A percentile compares a stretch with the other conserved stretches of the same genome.
These are phyloP conservation scores for Phytophthora idaei DNA, from an alignment of 352 stramenopile genomes.

Conservation along the genomic window DNA sequence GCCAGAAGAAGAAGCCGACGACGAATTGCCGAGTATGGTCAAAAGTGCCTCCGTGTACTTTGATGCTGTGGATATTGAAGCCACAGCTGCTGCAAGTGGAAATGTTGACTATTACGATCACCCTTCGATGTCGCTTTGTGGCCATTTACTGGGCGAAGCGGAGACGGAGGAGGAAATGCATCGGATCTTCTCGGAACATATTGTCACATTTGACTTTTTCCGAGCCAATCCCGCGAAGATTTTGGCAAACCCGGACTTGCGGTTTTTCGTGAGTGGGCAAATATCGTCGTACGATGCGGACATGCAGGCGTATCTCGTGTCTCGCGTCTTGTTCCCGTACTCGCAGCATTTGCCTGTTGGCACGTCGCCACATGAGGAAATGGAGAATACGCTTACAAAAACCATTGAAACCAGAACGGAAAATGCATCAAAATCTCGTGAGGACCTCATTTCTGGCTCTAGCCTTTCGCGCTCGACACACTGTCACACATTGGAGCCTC, in stretches of 20 bases:
- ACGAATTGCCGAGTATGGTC: conserved; percentile 50
- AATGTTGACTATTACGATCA: conserved; percentile 37
- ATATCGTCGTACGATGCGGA: conserved; percentile 59
- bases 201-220: conserved; percentile 74
- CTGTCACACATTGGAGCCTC: conserved; percentile 19
- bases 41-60: conserved; percentile 83
- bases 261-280: conserved; percentile 69
- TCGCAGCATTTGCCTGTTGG: conserved; percentile 46
- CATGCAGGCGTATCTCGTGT: conserved; percentile 69
- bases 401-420: not conserved
- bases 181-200: conserved; percentile 68
- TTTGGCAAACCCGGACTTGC: conserved; percentile 57
- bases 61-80: conserved; percentile 66
- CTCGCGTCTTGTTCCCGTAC: conserved; percentile 71
- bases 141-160: conserved; percentile 53
- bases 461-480: conserved; percentile 5
- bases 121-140: conserved; percentile 79
- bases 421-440: not conserved
- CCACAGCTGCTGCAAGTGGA: conserved; percentile 8
- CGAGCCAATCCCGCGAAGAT: conserved; percentile 45
- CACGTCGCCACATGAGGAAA: conserved; percentile 3
- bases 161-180: conserved; percentile 52
- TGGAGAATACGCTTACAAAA: not conserved
- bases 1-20: conserved; percentile 16
- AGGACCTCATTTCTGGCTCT: conserved; percentile 3